Conservation (phyloP, 2,329 filamentous ascomycete genomes). For the Neopestalotiopsis rosae region DNA sequence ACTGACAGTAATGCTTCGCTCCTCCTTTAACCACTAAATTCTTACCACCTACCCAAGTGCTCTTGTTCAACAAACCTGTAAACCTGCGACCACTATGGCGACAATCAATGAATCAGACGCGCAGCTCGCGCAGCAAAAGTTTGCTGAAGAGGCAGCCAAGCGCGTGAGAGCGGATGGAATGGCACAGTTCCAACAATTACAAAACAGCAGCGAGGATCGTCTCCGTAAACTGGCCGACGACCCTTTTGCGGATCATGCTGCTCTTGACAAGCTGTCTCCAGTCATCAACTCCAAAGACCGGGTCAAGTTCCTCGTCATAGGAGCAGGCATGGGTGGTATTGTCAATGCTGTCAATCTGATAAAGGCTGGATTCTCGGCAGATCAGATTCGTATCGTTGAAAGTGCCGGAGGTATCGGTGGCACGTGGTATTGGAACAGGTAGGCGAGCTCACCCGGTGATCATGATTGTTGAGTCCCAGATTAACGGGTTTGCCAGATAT, state of each 20-base stretch:
- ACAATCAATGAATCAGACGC: constrained; percentile 11
- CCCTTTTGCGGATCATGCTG: constrained; percentile 35
- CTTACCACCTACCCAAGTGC: too few relatives aligned
- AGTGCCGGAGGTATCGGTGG: constrained; percentile 51
- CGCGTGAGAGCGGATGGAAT: constrained; percentile 33
- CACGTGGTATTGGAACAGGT: constrained; percentile 59
- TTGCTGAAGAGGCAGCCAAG: constrained; percentile 34
- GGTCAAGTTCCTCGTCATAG: constrained; percentile 35
- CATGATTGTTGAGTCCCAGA: not conserved
- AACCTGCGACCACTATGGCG: too few relatives aligned
- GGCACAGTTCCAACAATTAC: constrained; percentile 30
- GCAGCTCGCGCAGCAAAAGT: constrained; percentile 31
- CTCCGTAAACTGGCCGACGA: constrained; percentile 36
- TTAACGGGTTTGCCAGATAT: constrained; percentile 44
- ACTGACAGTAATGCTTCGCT: too few relatives aligned
- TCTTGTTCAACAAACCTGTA: too few relatives aligned
- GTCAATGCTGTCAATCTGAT: constrained; percentile 37
- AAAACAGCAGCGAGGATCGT: constrained; percentile 30
- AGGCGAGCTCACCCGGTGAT: not conserved
- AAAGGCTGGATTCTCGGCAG: constrained; percentile 38
- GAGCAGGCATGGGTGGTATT: constrained; percentile 34
- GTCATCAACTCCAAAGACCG: constrained; percentile 29
- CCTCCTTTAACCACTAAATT: too few relatives aligned
- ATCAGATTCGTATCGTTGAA: constrained; percentile 49
- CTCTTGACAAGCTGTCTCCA: constrained; percentile 30